Conservation (phyloP, 164 flowering plant species). For the Nymphaea colorata region DNA sequence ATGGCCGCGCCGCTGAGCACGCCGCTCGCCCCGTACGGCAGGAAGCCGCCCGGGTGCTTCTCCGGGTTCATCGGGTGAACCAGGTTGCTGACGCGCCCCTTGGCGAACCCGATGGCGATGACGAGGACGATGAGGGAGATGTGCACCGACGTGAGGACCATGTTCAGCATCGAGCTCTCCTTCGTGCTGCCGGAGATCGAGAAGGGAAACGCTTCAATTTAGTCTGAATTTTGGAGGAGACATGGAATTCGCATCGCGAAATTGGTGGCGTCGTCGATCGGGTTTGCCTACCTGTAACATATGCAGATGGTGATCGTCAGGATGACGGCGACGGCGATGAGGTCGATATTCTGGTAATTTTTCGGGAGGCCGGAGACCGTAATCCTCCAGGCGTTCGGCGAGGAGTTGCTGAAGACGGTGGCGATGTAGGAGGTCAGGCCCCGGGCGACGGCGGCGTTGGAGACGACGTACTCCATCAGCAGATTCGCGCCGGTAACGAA, state of each 20-base stretch:
- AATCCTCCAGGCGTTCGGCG: constrained; percentile 38
- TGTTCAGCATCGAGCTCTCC: constrained; percentile 80
- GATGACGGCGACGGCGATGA: constrained; percentile 47
- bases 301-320: constrained; percentile 35
- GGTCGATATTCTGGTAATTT: constrained; percentile 51
- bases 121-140: constrained; percentile 59
- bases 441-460: constrained; percentile 71
- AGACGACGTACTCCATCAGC: constrained; percentile 64
- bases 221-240: background rate
- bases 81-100: constrained; percentile 58
- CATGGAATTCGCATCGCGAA: background rate
- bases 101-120: constrained; percentile 61
- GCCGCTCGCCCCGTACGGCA: constrained; percentile 61
- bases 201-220: constrained; percentile 1
- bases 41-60: constrained; percentile 35
- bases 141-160: constrained; percentile 57
- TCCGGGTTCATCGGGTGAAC: constrained; percentile 36
- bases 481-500: constrained; percentile 64
- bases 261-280: too few species aligned
- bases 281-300: constrained; percentile 43
- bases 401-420: constrained; percentile 30
- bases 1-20: constrained; percentile 76
- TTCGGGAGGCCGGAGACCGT: constrained; percentile 29
- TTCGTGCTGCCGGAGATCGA: constrained; percentile 41
- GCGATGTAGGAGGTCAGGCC: constrained; percentile 57